phyloP scores from a whole-genome alignment of 139 green algal genomes.

The Dunaliella sp. region DNA sequence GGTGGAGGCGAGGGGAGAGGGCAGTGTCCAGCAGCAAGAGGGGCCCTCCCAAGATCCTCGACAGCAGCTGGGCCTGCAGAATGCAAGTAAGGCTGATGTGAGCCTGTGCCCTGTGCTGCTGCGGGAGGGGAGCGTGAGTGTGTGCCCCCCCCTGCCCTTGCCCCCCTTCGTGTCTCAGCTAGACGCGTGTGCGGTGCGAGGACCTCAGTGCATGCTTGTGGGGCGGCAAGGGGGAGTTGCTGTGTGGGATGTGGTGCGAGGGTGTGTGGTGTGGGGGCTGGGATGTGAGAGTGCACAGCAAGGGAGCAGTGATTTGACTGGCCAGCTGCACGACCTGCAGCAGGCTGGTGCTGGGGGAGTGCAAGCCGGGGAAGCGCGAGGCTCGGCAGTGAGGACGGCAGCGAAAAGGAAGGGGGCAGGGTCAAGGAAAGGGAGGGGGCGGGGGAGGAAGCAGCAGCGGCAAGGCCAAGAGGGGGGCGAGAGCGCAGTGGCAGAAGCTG shows the following conservation, averaged over 20 bases:
- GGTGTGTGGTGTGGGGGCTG: background rate
- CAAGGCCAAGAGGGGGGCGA: no score
- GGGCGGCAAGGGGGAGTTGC: background rate
- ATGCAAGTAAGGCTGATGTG: no score
- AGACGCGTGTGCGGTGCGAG: background rate
- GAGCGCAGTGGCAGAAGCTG: no score
- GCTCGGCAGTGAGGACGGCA: no score
- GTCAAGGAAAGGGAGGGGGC: background rate
- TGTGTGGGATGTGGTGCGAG: constrained; percentile 11
- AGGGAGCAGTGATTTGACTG: no score
- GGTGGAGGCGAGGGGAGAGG: background rate
- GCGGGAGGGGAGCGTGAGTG: background rate
- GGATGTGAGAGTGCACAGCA: background rate
- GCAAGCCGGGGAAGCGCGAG: background rate
- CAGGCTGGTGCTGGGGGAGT: background rate
- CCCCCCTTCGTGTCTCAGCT: background rate
- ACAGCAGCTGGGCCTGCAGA: no score
- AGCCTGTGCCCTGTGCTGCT: constrained; percentile 1
- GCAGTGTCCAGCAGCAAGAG: background rate
- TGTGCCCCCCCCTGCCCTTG: background rate
- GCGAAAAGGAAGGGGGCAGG: background rate
- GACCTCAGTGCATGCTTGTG: background rate
- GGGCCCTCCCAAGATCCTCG: no score
- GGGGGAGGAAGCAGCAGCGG: background rate
- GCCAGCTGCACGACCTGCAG: background rate